These are phyloP conservation scores for Erodium moschatum DNA, from an alignment of 441 rosid species.

Conservation along the genomic window DNA sequence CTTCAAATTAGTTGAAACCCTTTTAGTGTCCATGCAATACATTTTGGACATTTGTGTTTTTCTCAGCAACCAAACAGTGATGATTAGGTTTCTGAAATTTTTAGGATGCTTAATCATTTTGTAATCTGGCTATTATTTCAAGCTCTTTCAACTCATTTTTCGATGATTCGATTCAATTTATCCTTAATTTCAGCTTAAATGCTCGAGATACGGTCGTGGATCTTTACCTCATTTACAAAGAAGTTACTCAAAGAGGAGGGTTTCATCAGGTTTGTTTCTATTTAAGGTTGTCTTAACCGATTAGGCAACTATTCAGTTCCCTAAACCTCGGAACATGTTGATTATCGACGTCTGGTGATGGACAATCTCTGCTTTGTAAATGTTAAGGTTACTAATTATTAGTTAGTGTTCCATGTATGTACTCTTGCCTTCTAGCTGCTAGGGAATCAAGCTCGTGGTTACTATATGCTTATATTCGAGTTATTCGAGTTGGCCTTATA, in stretches of 20 bases:
- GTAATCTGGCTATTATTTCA: not conserved
- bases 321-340: not conserved
- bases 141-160: not conserved
- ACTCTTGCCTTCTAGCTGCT: not conserved
- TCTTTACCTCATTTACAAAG: constrained; percentile 4
- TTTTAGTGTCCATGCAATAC: not conserved
- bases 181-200: not conserved
- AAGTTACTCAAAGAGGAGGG: constrained; percentile 8
- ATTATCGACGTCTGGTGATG: not conserved
- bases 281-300: not conserved
- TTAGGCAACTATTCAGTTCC: not conserved
- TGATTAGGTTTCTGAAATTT: not conserved
- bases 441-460: not conserved
- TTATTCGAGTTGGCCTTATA: too few relatives aligned
- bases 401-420: not conserved
- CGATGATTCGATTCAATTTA: not conserved
- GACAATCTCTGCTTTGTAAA: not conserved
- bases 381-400: too few relatives aligned
- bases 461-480: not conserved
- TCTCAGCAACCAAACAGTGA: not conserved
- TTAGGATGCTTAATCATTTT: not conserved
- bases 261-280: constrained; percentile 1
- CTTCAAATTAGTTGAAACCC: not conserved
- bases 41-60: not conserved
- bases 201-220: not conserved